A percentile compares a stretch with the other conserved stretches of the same genome.
Conservation (phyloP, 2,329 filamentous ascomycete species). For the Acrocalymma vagum region DNA sequence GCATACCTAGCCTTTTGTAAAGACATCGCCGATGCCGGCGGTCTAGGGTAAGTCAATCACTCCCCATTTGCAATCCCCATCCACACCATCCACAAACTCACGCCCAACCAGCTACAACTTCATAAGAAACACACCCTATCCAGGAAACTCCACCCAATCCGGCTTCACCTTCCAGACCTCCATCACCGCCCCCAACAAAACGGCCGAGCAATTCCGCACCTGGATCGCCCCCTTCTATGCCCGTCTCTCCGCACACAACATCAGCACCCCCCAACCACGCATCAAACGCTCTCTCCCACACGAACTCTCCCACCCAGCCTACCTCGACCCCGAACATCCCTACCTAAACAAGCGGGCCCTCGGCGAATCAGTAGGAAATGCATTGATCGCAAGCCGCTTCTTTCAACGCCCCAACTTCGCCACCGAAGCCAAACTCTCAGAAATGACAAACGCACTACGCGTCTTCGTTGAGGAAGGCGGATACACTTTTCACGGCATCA, state of each 20-base stretch:
- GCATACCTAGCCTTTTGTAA: constrained; percentile 26
- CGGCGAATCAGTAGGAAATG: constrained; percentile 30
- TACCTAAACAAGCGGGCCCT: constrained; percentile 7
- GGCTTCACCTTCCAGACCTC: constrained; percentile 30
- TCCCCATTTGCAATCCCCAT: constrained; percentile 3
- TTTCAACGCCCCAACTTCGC: constrained; percentile 26
- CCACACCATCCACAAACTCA: not conserved
- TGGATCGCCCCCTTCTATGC: constrained; percentile 28
- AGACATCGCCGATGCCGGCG: constrained; percentile 28
- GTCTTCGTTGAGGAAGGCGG: constrained; percentile 26
- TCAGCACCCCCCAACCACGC: constrained; percentile 20
- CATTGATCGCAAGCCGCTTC: constrained; percentile 34
- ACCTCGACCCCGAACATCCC: constrained; percentile 1
- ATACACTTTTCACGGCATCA: constrained; percentile 36
- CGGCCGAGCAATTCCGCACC: constrained; percentile 14
- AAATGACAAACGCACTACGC: constrained; percentile 22
- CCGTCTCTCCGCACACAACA: constrained; percentile 24
- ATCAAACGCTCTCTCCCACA: constrained; percentile 9
- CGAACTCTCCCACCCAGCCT: constrained; percentile 3
- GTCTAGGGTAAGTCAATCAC: too few species aligned
- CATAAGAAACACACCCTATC: constrained; percentile 28
- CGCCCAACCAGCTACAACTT: constrained; percentile 32
- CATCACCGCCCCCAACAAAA: constrained; percentile 25
- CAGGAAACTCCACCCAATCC: constrained; percentile 8
- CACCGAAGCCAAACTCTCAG: constrained; percentile 7